Evolutionary conservation across 2,329 filamentous ascomycete genomes (phyloP).

Genomic region (Aspergillus phoenicis): DNA sequence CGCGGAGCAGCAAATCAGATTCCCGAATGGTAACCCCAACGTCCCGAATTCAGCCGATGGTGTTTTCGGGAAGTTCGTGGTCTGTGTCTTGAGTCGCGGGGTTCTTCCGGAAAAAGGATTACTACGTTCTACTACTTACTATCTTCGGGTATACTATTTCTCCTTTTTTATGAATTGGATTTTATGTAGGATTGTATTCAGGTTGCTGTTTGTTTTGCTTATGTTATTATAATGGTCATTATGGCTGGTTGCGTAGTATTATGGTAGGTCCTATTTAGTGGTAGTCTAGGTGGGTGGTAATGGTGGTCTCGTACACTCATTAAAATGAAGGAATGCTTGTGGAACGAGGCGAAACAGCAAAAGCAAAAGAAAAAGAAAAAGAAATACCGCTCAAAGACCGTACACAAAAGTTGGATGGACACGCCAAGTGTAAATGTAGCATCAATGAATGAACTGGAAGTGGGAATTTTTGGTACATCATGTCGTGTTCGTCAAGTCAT

Average conservation of each 20-base stretch:
- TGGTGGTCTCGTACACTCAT: not conserved
- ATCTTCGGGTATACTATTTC: not conserved
- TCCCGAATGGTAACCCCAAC: conserved; percentile 15
- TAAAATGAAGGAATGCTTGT: not conserved
- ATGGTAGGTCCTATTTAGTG: not conserved
- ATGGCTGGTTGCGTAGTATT: not conserved
- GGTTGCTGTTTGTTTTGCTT: not conserved
- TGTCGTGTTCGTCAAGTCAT: conserved; percentile 17
- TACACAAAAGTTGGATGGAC: not conserved
- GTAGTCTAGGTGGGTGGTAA: not conserved
- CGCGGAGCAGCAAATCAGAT: conserved; percentile 21
- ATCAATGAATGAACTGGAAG: not conserved
- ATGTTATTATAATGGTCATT: not conserved
- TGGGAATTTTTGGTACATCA: conserved; percentile 4
- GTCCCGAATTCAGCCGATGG: conserved; percentile 28
- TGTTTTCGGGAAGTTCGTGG: too few relatives aligned
- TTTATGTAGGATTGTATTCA: not conserved
- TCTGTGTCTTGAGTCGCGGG: not conserved
- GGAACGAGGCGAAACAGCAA: not conserved
- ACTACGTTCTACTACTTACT: too few relatives aligned
- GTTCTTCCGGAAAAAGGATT: too few relatives aligned
- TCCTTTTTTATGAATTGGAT: not conserved
- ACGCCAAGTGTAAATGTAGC: not conserved
- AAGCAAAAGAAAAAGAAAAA: not conserved
- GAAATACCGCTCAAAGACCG: not conserved